phyloP scores from a whole-genome alignment of 768 basidiomycete species.

The Hemileccinum impolitum region DNA sequence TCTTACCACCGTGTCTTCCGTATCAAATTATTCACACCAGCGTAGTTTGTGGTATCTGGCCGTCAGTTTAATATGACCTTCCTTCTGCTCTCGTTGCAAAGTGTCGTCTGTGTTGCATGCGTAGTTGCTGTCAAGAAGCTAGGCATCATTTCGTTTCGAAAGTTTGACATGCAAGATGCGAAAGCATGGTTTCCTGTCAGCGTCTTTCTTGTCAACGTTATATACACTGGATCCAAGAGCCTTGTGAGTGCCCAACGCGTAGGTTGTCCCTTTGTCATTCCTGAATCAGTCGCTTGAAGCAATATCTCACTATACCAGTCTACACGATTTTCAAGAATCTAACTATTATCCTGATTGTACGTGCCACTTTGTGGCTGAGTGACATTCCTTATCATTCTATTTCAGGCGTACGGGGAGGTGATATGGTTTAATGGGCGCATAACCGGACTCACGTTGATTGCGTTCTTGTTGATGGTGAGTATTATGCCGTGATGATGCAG shows the following conservation, averaged over 20 bases:
- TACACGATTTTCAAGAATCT: conserved; percentile 99
- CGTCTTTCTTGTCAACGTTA: conserved; percentile 85
- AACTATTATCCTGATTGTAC: conserved; percentile 96
- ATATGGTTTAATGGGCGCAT: conserved; percentile 93
- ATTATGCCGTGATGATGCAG: background rate
- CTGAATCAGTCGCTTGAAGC: conserved; percentile 44
- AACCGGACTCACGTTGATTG: conserved; percentile 80
- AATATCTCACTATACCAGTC: conserved; percentile 94
- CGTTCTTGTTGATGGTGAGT: conserved; percentile 89
- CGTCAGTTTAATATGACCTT: conserved; percentile 96
- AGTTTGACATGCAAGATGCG: conserved; percentile 79
- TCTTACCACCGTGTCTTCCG: conserved; percentile 6
- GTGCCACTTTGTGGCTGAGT: conserved; percentile 25
- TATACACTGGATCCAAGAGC: conserved; percentile 97
- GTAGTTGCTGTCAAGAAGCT: conserved; percentile 70
- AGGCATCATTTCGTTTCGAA: conserved; percentile 80
- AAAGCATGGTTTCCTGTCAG: conserved; percentile 95
- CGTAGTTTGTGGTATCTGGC: conserved; percentile 92
- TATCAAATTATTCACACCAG: conserved; percentile 1
- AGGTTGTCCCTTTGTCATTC: background rate
- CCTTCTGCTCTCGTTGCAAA: conserved; percentile 87
- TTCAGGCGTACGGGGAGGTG: conserved; percentile 93
- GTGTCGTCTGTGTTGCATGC: conserved; percentile 77
- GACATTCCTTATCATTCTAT: background rate
- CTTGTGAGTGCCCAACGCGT: conserved; percentile 56